These are phyloP conservation scores for Pseudisothecium myosuroides DNA, from an alignment of 225 moss, liverwort and hornwort species.

Conservation along the genomic window DNA sequence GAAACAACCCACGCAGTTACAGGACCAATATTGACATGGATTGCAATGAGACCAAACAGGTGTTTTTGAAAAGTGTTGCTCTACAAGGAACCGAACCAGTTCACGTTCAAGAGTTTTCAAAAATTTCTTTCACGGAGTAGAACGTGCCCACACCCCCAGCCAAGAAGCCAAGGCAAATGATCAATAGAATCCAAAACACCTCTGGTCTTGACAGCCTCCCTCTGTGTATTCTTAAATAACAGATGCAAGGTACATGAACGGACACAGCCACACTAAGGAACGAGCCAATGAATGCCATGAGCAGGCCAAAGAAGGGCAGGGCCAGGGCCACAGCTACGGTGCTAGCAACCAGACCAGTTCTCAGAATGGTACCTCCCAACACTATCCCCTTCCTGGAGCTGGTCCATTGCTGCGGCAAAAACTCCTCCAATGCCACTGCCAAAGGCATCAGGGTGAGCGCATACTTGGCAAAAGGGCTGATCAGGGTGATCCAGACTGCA, in stretches of 20 bases:
- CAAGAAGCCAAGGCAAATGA: constrained; percentile 35
- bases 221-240: constrained; percentile 55
- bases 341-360: constrained; percentile 47
- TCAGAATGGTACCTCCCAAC: constrained; percentile 31
- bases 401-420: constrained; percentile 27
- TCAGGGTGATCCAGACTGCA: constrained; percentile 68
- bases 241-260: constrained; percentile 65
- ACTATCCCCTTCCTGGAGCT: constrained; percentile 13
- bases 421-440: constrained; percentile 79
- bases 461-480: constrained; percentile 85
- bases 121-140: constrained; percentile 47
- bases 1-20: neutral
- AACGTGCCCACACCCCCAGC: constrained; percentile 51
- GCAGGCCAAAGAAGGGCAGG: constrained; percentile 65
- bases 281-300: constrained; percentile 93
- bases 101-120: constrained; percentile 1
- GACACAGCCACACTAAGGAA: constrained; percentile 68
- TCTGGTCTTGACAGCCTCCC: constrained; percentile 26
- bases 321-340: constrained; percentile 50
- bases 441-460: constrained; percentile 68
- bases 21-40: neutral
- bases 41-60: neutral
- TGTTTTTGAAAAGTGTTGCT: neutral
- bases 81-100: neutral
- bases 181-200: constrained; percentile 8